Percentiles rank a stretch among this genome's conserved stretches.
These are phyloP conservation scores for Psilocybe cyanescens DNA, from an alignment of 768 basidiomycete species.

Conservation along the genomic window DNA sequence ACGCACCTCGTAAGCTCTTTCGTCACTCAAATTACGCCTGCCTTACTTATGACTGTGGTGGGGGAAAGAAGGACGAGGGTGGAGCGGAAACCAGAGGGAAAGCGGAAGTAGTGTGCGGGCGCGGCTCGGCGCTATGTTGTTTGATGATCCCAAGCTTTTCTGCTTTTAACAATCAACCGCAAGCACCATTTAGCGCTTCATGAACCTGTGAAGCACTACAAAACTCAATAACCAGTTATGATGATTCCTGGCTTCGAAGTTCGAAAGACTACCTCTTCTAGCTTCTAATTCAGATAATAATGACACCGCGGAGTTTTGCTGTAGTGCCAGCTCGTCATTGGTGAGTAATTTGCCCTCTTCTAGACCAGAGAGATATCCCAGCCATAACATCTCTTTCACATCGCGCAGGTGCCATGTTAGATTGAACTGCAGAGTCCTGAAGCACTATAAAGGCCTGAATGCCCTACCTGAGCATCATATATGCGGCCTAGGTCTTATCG, in stretches of 20 bases:
- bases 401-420: not conserved
- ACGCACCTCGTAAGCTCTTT: not conserved
- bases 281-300: constrained; percentile 1
- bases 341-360: not conserved
- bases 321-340: not conserved
- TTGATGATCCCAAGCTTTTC: not conserved
- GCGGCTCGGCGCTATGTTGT: not conserved
- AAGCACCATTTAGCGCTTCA: not conserved
- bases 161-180: not conserved
- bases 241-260: not conserved
- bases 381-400: not conserved
- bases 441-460: not conserved
- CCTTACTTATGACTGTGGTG: not conserved
- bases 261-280: not conserved
- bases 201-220: constrained; percentile 1
- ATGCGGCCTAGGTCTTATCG: not conserved
- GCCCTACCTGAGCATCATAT: not conserved
- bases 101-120: not conserved
- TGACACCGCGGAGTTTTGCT: not conserved
- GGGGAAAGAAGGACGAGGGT: not conserved
- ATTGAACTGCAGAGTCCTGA: not conserved
- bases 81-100: not conserved
- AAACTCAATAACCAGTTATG: not conserved
- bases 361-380: no score
- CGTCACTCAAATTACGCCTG: not conserved